Percentiles rank a stretch among this genome's conserved stretches.
Evolutionary conservation across 345 rosid species (phyloP).

Genomic region (Brassica cretica): DNA sequence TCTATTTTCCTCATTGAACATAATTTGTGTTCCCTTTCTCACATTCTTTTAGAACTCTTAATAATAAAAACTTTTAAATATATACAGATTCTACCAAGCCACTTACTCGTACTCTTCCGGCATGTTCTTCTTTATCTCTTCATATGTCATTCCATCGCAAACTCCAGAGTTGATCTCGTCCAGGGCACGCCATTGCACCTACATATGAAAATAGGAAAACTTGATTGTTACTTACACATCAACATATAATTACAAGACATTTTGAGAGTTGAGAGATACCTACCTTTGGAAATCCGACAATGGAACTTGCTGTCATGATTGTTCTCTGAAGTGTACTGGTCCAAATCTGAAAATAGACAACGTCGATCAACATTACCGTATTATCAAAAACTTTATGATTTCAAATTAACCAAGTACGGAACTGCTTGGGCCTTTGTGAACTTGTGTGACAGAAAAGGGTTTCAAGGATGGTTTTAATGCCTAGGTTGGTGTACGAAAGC

Average conservation of each 20-base stretch:
- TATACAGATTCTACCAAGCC: conserved; percentile 12
- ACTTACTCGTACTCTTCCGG: conserved; percentile 97
- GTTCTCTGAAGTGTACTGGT: conserved; percentile 99
- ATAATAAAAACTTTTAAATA: background rate
- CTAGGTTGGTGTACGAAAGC: background rate
- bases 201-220: conserved; percentile 19
- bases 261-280: background rate
- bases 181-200: conserved; percentile 99
- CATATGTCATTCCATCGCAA: conserved; percentile 99
- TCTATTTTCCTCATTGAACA: conserved; percentile 3
- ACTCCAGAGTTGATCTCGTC: conserved; percentile 99
- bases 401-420: background rate
- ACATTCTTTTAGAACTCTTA: background rate
- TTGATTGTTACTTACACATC: background rate
- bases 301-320: conserved; percentile 81
- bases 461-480: background rate
- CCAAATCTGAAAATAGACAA: conserved; percentile 67
- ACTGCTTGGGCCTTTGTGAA: background rate
- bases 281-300: conserved; percentile 95
- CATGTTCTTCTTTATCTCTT: conserved; percentile 89
- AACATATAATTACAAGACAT: conserved; percentile 6
- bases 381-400: background rate
- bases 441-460: background rate
- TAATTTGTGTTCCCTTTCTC: background rate
- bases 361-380: background rate